Base-by-base conservation (phyloP, 257 asterid genomes). In the Asclepias syriaca region DNA sequence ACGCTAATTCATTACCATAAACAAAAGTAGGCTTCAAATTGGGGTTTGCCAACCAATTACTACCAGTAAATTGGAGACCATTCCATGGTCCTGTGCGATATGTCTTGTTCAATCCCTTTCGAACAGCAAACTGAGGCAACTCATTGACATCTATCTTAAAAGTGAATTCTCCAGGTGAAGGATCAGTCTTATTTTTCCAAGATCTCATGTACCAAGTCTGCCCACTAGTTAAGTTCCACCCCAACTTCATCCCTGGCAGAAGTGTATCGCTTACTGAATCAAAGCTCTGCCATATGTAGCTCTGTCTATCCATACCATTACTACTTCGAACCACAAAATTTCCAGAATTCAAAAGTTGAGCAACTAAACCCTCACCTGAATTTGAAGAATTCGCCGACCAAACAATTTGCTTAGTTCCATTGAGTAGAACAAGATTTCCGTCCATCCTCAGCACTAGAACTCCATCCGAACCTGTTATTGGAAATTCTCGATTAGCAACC, bases 221-320 rank as follows among this genome's bases (percentile, higher is more conserved):
- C 1, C 82, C 79, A 21, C 77, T 70, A 0, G 32, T 67, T 9
- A 70, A 45, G 65, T 66, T 71, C 51, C 12, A 18, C 19, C 83
- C 83, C 1, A 56, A 0, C 56, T 64, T 65, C 79, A 66, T 75
- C 0, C 80, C 80, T 0, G 80, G 77, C 12, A 79, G 34, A 59
- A 76, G 71, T 3, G 83, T 79, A 29, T 79, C 77, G 5, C 68
- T 57, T 29, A 66, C 66, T 49, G 48, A 70, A 72, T 79, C 77
- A 60, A 75, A 79, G 69, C 83, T 75, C 77, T 79, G 83, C 83
- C 83, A 79, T 0, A 60, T 40, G 24, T 69, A 70, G 16, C 7
- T 63, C 3, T 71, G 21, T 16, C 10, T 2, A 8, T 21, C n/a
- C 40, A 21, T 37, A 39, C 39, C 59, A 8, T 54, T 46, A 11